Evolutionary conservation across 208 protist species (phyloP).

Genomic region (Crithidia expoeki): DNA sequence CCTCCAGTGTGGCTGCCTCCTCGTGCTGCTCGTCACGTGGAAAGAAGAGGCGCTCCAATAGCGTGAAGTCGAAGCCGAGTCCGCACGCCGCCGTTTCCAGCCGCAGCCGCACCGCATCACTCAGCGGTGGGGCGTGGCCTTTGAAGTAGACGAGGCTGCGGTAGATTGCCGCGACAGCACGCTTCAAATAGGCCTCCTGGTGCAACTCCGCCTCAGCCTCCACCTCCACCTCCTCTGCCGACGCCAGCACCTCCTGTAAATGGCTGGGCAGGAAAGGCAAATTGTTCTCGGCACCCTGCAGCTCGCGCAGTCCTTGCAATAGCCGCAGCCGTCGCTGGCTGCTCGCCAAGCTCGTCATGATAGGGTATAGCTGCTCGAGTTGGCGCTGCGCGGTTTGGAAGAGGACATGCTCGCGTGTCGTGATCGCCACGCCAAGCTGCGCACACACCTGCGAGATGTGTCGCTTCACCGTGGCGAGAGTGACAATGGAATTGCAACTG

Average conservation of each 20-base stretch:
- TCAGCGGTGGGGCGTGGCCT: conserved; percentile 49
- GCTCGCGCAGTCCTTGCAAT: conserved; percentile 68
- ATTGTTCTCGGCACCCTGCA: conserved; percentile 59
- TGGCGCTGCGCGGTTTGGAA: conserved; percentile 44
- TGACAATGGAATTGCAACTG: conserved; percentile 57
- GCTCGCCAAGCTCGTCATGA: conserved; percentile 46
- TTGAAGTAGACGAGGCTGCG: conserved; percentile 56
- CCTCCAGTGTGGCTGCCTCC: conserved; percentile 36
- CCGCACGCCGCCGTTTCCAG: conserved; percentile 48
- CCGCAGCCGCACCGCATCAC: conserved; percentile 30
- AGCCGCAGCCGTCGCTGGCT: conserved; percentile 38
- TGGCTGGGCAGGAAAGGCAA: conserved; percentile 48
- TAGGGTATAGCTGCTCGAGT: conserved; percentile 52
- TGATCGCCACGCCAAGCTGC: conserved; percentile 33
- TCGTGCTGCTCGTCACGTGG: conserved; percentile 48
- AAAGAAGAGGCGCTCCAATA: conserved; percentile 50
- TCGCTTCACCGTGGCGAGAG: conserved; percentile 48
- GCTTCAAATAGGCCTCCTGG: conserved; percentile 53
- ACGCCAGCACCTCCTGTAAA: conserved; percentile 48
- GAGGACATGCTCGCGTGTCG: conserved; percentile 45
- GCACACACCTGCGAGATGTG: conserved; percentile 31
- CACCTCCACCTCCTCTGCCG: conserved; percentile 44
- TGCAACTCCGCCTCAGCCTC: conserved; percentile 42
- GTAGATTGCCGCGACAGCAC: conserved; percentile 52
- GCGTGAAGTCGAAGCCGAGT: conserved; percentile 19